phyloP scores from a whole-genome alignment of 106 monocot genomes.

The Allium fistulosum region DNA sequence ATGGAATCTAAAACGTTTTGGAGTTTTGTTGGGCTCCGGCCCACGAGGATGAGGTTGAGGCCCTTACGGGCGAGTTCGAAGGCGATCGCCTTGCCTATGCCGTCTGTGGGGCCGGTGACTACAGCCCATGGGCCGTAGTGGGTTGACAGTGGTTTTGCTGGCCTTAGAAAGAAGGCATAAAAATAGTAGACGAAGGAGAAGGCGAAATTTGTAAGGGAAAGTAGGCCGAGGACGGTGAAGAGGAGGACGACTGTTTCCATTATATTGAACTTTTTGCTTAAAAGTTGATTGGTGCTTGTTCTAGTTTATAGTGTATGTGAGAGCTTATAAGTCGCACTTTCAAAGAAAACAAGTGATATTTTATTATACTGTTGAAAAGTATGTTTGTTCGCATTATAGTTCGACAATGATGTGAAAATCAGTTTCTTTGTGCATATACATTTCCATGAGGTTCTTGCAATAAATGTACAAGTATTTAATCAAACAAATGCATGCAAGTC shows the following conservation, averaged over 20 bases:
- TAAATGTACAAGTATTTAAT: no score
- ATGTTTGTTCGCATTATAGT: no score
- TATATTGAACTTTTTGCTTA: no score
- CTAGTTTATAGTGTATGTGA: no score
- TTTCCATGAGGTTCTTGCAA: no score
- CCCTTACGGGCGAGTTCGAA: conserved; percentile 62
- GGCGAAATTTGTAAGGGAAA: conserved; percentile 27
- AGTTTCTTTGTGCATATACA: no score
- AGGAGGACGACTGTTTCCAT: neutral
- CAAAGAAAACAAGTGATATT: no score
- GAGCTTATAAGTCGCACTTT: no score
- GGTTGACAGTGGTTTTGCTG: conserved; percentile 37
- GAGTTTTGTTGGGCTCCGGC: conserved; percentile 74
- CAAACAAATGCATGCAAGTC: no score
- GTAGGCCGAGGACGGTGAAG: conserved; percentile 30
- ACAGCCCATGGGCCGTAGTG: conserved; percentile 84
- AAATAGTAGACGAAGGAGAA: conserved; percentile 31
- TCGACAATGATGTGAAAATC: no score
- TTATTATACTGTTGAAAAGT: no score
- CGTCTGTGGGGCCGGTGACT: conserved; percentile 83
- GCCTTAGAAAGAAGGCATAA: conserved; percentile 66
- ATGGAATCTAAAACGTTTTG: conserved; percentile 24
- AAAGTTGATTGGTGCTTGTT: no score
- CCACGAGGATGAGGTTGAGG: conserved; percentile 74
- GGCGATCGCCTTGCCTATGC: conserved; percentile 71